Conservation (phyloP, 2,329 filamentous ascomycete species). For the Macrophomina phaseolina region DNA sequence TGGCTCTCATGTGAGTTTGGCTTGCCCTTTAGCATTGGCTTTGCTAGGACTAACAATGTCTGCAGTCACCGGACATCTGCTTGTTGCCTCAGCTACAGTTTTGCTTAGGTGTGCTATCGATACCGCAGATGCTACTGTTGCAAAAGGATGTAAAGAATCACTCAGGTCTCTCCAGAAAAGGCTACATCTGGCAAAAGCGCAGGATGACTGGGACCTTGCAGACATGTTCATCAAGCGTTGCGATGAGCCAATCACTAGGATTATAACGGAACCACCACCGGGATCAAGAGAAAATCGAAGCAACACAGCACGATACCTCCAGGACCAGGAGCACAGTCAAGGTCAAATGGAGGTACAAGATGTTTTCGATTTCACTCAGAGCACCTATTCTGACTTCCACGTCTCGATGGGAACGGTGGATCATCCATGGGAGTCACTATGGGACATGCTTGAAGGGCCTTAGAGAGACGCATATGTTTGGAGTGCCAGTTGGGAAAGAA, state of each 20-base stretch:
- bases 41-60: not conserved
- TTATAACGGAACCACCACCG: not conserved
- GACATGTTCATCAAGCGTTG: slow-evolving; percentile 25
- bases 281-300: not conserved
- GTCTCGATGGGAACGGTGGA: slow-evolving; percentile 11
- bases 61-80: slow-evolving; percentile 56
- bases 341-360: not conserved
- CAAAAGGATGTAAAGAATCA: slow-evolving; percentile 1
- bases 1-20: slow-evolving; percentile 49
- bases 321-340: not conserved
- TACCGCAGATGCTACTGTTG: slow-evolving; percentile 47
- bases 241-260: slow-evolving; percentile 20
- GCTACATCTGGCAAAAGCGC: not conserved
- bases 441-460: slow-evolving; percentile 14
- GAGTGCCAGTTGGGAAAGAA: too few relatives aligned
- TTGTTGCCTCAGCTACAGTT: slow-evolving; percentile 61
- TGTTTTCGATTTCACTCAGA: not conserved
- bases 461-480: not conserved
- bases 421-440: slow-evolving; percentile 14
- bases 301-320: not conserved
- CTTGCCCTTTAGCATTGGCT: not conserved
- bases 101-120: slow-evolving; percentile 59
- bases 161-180: slow-evolving; percentile 3
- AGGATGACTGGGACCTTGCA: slow-evolving; percentile 24
- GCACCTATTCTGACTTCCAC: not conserved